These are phyloP conservation scores for Quercus bicolor DNA, from an alignment of 306 rosid species.

Conservation along the genomic window DNA sequence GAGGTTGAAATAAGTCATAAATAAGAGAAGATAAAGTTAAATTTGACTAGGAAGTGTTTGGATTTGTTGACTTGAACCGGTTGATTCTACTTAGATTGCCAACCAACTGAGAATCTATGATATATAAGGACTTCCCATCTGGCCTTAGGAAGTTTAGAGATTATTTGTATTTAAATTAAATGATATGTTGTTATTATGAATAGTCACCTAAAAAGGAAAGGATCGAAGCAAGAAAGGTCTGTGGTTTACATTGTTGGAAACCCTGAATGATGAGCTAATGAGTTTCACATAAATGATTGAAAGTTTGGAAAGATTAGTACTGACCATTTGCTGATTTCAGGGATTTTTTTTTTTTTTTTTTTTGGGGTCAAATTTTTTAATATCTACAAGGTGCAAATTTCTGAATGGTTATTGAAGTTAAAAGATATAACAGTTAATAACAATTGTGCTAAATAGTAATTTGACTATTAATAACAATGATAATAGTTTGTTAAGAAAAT, in stretches of 20 bases:
- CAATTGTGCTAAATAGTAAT: neutral
- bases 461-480: neutral
- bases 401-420: neutral
- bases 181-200: neutral
- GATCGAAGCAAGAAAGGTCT: neutral
- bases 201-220: neutral
- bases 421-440: neutral
- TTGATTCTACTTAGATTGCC: neutral
- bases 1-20: neutral
- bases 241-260: neutral
- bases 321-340: neutral
- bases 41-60: neutral
- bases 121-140: neutral
- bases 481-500: no score
- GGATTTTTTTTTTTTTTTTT: no score
- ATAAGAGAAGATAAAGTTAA: neutral
- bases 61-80: neutral
- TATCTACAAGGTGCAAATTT: neutral
- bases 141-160: neutral
- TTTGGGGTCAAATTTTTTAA: neutral
- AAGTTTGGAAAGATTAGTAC: neutral
- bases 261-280: no score
- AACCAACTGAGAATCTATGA: neutral
- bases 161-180: neutral
- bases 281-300: neutral